Evolutionary conservation across 257 asterid genomes (phyloP).

Genomic region (Fraxinus excelsior): DNA sequence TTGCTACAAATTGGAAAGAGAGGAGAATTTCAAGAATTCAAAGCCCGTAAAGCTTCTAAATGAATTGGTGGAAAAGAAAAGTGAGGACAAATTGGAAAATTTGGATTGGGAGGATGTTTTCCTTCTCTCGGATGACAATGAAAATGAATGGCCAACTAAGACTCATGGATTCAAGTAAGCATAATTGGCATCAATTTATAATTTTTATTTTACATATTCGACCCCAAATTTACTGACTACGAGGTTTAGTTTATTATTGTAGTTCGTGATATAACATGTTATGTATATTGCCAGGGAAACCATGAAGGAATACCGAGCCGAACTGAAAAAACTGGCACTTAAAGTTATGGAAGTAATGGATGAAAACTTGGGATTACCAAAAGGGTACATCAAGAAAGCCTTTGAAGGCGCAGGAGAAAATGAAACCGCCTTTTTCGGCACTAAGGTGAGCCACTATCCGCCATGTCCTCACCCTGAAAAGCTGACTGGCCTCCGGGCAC

Average conservation of each 20-base stretch:
- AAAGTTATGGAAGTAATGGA: constrained; percentile 57
- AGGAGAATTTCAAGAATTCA: constrained; percentile 48
- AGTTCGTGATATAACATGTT: background rate
- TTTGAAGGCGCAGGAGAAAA: constrained; percentile 42
- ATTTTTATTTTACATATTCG: constrained; percentile 21
- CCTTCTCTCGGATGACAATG: constrained; percentile 60
- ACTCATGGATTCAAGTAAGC: constrained; percentile 54
- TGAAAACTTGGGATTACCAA: constrained; percentile 55
- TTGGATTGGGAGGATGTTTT: constrained; percentile 82
- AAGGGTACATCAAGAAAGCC: constrained; percentile 51
- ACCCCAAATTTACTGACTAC: constrained; percentile 13
- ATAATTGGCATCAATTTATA: background rate
- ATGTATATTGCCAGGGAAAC: constrained; percentile 42
- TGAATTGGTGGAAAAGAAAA: constrained; percentile 42
- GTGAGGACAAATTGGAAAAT: constrained; percentile 35
- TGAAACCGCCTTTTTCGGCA: constrained; percentile 56
- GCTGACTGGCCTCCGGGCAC: constrained; percentile 65
- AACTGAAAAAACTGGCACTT: constrained; percentile 51
- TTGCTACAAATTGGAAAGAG: constrained; percentile 58
- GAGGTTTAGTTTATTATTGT: background rate
- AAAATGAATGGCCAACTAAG: constrained; percentile 57
- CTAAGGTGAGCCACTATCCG: constrained; percentile 73
- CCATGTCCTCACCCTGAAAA: constrained; percentile 62
- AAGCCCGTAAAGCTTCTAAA: constrained; percentile 44
- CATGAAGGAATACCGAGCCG: constrained; percentile 60